Evolutionary conservation across 805 yeast genomes (phyloP).

Genomic region (Saccharomycopsis javanensis): DNA sequence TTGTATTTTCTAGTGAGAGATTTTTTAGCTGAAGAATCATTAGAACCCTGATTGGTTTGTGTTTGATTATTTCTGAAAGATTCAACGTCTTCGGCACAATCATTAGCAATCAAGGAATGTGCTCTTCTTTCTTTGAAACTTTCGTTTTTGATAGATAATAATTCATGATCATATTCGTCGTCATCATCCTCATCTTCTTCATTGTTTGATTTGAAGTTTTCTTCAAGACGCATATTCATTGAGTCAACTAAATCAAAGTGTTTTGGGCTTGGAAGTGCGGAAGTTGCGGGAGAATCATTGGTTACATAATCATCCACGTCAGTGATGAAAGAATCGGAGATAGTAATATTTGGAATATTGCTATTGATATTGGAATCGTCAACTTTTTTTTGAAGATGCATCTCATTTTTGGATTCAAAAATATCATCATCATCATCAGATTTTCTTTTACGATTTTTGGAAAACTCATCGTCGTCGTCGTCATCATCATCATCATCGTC

Average conservation of each 20-base stretch:
- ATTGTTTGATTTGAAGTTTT: not conserved
- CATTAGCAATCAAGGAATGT: not conserved
- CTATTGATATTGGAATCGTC: not conserved
- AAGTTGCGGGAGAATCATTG: conserved; percentile 7
- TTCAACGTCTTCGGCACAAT: not conserved
- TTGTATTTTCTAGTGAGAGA: not conserved
- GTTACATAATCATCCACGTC: not conserved
- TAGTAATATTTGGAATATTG: not conserved
- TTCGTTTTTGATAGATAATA: not conserved
- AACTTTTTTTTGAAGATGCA: not conserved
- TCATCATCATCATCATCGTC: conserved; percentile 28
- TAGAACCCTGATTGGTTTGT: not conserved
- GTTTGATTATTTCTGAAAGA: not conserved
- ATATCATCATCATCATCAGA: not conserved
- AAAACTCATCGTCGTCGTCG: conserved; percentile 4
- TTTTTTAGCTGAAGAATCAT: not conserved
- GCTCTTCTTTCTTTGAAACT: not conserved
- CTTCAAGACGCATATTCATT: not conserved
- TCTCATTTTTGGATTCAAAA: not conserved
- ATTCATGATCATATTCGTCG: not conserved
- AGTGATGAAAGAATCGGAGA: not conserved
- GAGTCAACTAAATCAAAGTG: not conserved
- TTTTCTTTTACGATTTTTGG: not conserved
- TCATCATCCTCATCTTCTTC: not conserved
- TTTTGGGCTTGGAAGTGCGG: conserved; percentile 9